Evolutionary conservation across 2,329 filamentous ascomycete species (phyloP), one percentile per base, ranked within the genome.

Genomic region (Penicillium griseofulvum): DNA sequence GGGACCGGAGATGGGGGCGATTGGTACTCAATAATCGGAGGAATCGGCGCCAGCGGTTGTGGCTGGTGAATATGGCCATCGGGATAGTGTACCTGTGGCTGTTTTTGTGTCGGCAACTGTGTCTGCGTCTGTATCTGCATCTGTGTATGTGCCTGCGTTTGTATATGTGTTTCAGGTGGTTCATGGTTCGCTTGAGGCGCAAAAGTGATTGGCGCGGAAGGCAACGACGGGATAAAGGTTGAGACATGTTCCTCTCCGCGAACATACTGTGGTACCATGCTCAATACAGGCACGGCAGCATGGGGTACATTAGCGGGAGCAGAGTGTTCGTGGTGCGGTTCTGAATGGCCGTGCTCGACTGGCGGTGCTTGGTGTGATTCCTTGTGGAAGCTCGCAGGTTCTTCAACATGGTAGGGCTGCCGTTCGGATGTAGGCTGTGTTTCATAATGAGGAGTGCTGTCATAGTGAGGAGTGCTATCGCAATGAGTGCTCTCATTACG

Each of bases 241-340:
- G 70, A 71, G 12, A 74, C 60, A 48, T 76, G 68, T 57, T 78
- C 75, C 64, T 78, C 76, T 31, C 76, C 76, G 37, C 70, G 71
- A 17, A 78, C 76, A 62, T 77, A 78, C 51, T 75, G 73, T 17
- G 76, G 76, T 7, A 78, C 76, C 39, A 63, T 68, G 50, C 74
- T 76, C 26, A 69, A 44, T 6, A 71, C 44, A 28, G 66, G 67
- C 17, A 59, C 54, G 4, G 37, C 33, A 9, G 33, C 34, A 22
- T 57, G 33, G 11, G 34, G 44, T 11, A 43, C 43, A 37, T 46
- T 9, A 36, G 12, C n/a, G 8, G 37, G 19, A 10, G 26, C 29
- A 29, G 9, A 16, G 11, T 45, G 48, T 4, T 45, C 37, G 4
- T 36, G 47, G 9, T 22, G 47, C 34, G 33, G 33, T 33, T 51